Percentiles rank a stretch among this genome's conserved stretches.
Evolutionary conservation across 371 early-diverging fungal genomes (phyloP).

Genomic region (Actinomortierella wolfii): DNA sequence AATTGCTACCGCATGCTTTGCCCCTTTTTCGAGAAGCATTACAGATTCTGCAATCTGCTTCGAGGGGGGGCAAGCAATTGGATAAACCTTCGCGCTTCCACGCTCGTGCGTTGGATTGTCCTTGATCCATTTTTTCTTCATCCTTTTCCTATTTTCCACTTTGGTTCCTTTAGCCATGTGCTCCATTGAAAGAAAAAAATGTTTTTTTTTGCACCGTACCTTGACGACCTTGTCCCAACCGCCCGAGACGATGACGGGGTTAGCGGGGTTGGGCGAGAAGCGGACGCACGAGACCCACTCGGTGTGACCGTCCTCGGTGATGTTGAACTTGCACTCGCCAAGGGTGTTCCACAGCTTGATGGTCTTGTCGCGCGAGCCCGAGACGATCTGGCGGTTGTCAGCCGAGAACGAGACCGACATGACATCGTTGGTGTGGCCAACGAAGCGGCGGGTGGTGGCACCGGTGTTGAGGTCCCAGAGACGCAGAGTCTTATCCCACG

Average conservation of each 20-base stretch:
- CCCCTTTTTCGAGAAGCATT: no score
- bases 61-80: no score
- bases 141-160: no score
- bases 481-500: slow-evolving; percentile 99
- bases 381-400: slow-evolving; percentile 98
- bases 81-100: no score
- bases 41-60: no score
- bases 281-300: slow-evolving; percentile 99
- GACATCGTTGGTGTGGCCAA: slow-evolving; percentile 97
- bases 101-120: no score
- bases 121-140: no score
- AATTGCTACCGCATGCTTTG: no score
- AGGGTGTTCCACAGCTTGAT: slow-evolving; percentile 99
- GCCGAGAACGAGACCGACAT: slow-evolving; percentile 98
- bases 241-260: slow-evolving; percentile 96
- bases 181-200: no score
- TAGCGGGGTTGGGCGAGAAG: slow-evolving; percentile 98
- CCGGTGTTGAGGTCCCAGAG: slow-evolving; percentile 97
- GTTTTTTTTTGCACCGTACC: slow-evolving; percentile 55
- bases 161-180: no score
- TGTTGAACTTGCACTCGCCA: slow-evolving; percentile 98
- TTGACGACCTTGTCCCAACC: slow-evolving; percentile 99
- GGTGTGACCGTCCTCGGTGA: slow-evolving; percentile 92
- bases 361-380: slow-evolving; percentile 96
- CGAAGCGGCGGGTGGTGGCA: slow-evolving; percentile 92